Conservation (phyloP, 306 rosid species). For the Leucaena leucocephala region DNA sequence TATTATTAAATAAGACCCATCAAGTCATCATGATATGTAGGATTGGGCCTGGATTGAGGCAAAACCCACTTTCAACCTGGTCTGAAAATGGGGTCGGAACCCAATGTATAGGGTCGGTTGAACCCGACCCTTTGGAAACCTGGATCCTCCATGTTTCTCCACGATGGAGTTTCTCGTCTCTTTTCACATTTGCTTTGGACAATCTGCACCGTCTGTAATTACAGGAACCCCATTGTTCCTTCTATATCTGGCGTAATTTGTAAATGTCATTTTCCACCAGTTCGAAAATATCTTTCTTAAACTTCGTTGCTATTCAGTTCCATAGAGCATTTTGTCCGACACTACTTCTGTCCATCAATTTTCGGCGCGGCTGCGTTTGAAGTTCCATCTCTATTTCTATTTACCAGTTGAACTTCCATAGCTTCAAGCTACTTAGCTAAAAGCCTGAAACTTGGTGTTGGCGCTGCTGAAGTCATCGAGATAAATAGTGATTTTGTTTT, state of each 20-base stretch:
- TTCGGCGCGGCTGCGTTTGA: background rate
- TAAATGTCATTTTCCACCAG: constrained; percentile 27
- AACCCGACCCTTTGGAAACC: background rate
- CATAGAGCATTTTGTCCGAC: constrained; percentile 24
- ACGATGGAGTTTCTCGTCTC: background rate
- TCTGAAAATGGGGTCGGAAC: background rate
- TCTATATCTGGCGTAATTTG: background rate
- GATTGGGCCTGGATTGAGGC: background rate
- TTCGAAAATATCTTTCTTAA: background rate
- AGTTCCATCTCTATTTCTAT: background rate
- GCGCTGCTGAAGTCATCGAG: constrained; percentile 53
- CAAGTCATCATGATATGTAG: no score
- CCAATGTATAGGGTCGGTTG: background rate
- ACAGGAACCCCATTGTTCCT: background rate
- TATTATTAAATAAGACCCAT: no score
- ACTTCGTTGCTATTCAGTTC: constrained; percentile 30
- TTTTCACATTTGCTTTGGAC: constrained; percentile 3
- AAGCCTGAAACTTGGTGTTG: constrained; percentile 9
- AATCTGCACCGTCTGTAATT: constrained; percentile 15
- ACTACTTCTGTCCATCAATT: background rate
- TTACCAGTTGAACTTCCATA: background rate
- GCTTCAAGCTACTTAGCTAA: constrained; percentile 7
- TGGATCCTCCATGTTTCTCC: background rate
- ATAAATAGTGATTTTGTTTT: constrained; percentile 10
- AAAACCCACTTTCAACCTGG: background rate